Evolutionary conservation across 2,329 filamentous ascomycete genomes (phyloP), one percentile per base, ranked within the genome.

Genomic region (Trichoderma breve): DNA sequence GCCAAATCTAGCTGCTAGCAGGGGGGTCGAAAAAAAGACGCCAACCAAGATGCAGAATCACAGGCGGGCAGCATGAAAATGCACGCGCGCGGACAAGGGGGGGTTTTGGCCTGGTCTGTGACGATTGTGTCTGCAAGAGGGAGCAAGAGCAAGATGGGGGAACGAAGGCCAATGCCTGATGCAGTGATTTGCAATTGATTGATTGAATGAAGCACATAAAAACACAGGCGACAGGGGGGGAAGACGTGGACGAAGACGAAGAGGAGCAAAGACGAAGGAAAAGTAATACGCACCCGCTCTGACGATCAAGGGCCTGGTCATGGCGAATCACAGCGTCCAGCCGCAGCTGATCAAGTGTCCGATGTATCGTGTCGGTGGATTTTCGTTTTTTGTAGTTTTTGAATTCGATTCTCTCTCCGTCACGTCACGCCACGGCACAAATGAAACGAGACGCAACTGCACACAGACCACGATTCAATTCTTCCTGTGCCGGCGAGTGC

Each of bases 281-380:
- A n/a, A 30, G 43, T 64, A 34, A 32, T 82, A 88, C 87, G 77
- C 87, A 89, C 87, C 87, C 79, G 87, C 87, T 79, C 87, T 86
- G 81, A 89, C 84, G 76, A 89, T 88, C 76, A 85, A 84, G 77
- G 87, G 87, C 82, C 87, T 86, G 78, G 87, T 87, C 87, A 89
- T 89, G 78, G 77, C 85, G 83, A 73, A 62, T 72, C 73, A 65
- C 60, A 61, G 71, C 71, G 63, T 61, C 65, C 47, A 39, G 30
- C 34, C 36, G 32, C 43, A 55, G 30, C 63, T 55, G 28, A 55
- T 32, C 24, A 43, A 51, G 26, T n/a, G 30, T 53, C 11, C 47
- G 3, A 24, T 53, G 5, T 43, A 12, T 53, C n/a, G 14, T 7
- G 18, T 7, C 14, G 18, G 26, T 14, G 8, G 12, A 2, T 24